phyloP scores from a whole-genome alignment of 2,329 filamentous ascomycete genomes.

The Cadophora sp. region DNA sequence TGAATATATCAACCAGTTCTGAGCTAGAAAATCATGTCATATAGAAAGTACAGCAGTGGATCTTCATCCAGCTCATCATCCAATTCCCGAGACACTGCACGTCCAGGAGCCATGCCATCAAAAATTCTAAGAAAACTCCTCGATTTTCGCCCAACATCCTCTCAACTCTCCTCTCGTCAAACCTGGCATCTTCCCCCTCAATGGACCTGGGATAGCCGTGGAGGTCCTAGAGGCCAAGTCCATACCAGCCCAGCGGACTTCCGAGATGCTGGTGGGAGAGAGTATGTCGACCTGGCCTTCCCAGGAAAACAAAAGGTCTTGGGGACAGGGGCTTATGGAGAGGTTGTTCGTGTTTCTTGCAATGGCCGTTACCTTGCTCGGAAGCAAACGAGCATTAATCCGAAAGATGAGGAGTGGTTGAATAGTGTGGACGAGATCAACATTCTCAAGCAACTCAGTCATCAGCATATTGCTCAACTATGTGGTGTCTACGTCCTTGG shows the following conservation, averaged over 20 bases:
- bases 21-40: no score
- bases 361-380: background rate
- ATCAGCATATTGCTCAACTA: background rate
- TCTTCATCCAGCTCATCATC: background rate
- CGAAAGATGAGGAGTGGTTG: background rate
- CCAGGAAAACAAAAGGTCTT: background rate
- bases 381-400: background rate
- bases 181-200: background rate
- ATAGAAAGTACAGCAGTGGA: background rate
- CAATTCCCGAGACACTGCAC: background rate
- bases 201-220: background rate
- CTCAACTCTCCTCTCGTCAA: background rate
- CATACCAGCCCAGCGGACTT: background rate
- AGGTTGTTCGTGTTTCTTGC: background rate
- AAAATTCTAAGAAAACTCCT: background rate
- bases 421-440: slow-evolving; percentile 3
- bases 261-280: background rate
- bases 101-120: background rate
- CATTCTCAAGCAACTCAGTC: slow-evolving; percentile 1
- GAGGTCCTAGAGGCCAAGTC: slow-evolving; percentile 5
- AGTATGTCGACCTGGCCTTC: background rate
- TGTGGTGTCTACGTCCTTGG: background rate
- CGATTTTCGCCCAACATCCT: background rate
- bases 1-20: no score
- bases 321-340: background rate